A percentile compares a stretch with the other conserved stretches of the same genome.
Evolutionary conservation across 352 stramenopile species (phyloP).

Genomic region (Phytophthora brassicae): DNA sequence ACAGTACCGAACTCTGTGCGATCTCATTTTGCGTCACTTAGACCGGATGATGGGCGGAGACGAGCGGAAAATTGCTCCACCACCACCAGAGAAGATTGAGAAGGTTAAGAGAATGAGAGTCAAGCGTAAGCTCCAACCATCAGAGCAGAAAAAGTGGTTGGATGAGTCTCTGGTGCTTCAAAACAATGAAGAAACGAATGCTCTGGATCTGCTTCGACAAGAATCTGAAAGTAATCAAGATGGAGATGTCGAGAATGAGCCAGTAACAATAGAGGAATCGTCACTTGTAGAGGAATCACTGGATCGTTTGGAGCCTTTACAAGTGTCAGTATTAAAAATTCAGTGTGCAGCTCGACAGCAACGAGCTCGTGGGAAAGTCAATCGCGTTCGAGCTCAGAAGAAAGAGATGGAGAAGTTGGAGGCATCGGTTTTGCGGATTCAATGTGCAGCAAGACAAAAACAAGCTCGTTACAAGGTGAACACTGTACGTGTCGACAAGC

Average conservation of each 20-base stretch:
- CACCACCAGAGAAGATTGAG: slow-evolving; percentile 3
- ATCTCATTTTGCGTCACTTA: slow-evolving; percentile 62
- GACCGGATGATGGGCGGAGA: slow-evolving; percentile 51
- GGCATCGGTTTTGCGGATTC: slow-evolving; percentile 45
- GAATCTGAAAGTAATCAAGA: too few relatives aligned
- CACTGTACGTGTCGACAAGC: slow-evolving; percentile 24
- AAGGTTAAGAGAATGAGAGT: too few relatives aligned
- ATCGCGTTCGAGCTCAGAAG: slow-evolving; percentile 7
- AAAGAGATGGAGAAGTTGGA: slow-evolving; percentile 10
- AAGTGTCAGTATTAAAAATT: slow-evolving; percentile 22
- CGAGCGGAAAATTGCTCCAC: slow-evolving; percentile 2
- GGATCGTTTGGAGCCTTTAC: slow-evolving; percentile 4
- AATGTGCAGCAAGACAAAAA: slow-evolving; percentile 56
- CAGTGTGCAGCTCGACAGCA: slow-evolving; percentile 46
- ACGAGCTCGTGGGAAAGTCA: slow-evolving; percentile 23
- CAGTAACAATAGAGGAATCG: neutral
- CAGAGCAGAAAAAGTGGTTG: neutral
- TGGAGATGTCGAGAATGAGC: slow-evolving; percentile 2
- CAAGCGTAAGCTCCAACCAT: neutral
- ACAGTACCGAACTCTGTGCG: slow-evolving; percentile 56
- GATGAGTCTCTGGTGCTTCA: too few relatives aligned
- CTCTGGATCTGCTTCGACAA: too few relatives aligned
- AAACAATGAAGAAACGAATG: too few relatives aligned
- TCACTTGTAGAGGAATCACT: neutral
- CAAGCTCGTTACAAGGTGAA: slow-evolving; percentile 43